Evolutionary conservation across 2,329 filamentous ascomycete species (phyloP).

Genomic region (Fusarium camptoceras): DNA sequence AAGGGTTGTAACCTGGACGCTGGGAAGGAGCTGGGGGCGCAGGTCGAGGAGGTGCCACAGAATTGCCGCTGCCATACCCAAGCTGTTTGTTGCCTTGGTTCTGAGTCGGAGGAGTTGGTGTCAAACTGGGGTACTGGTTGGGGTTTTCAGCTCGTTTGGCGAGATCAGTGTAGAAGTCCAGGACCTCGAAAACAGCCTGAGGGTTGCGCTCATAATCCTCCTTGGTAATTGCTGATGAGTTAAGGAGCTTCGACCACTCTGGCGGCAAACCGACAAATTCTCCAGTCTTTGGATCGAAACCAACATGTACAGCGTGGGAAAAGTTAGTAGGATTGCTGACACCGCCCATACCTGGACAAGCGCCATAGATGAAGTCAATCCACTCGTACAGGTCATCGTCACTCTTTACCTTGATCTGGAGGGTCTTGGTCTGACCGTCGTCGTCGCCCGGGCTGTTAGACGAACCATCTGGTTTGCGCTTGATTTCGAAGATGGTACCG

Average conservation of each 20-base stretch:
- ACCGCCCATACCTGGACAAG: slow-evolving; percentile 96
- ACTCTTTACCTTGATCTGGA: slow-evolving; percentile 92
- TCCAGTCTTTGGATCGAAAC: slow-evolving; percentile 94
- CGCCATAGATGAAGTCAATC: slow-evolving; percentile 98
- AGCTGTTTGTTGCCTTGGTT: slow-evolving; percentile 72
- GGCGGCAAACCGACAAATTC: slow-evolving; percentile 94
- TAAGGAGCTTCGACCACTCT: slow-evolving; percentile 97
- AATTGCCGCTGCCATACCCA: slow-evolving; percentile 66
- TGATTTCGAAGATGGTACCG: slow-evolving; percentile 94
- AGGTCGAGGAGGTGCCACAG: slow-evolving; percentile 76
- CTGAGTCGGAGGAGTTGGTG: slow-evolving; percentile 71
- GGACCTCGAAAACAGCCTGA: slow-evolving; percentile 82
- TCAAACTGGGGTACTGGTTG: slow-evolving; percentile 73
- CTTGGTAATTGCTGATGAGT: slow-evolving; percentile 96
- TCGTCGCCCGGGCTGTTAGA: slow-evolving; percentile 80
- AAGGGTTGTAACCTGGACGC: slow-evolving; percentile 56
- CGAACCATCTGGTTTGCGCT: slow-evolving; percentile 75
- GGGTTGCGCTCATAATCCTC: slow-evolving; percentile 99
- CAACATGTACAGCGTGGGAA: slow-evolving; percentile 95
- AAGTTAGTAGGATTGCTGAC: slow-evolving; percentile 99
- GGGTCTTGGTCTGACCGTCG: slow-evolving; percentile 82
- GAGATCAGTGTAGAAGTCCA: slow-evolving; percentile 88
- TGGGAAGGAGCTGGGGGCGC: slow-evolving; percentile 62
- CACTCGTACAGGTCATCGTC: slow-evolving; percentile 98
- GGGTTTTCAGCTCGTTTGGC: slow-evolving; percentile 80